A percentile compares a stretch with the other conserved stretches of the same genome.
Conservation (phyloP, 2,329 filamentous ascomycete species). For the Cytospora piceae region DNA sequence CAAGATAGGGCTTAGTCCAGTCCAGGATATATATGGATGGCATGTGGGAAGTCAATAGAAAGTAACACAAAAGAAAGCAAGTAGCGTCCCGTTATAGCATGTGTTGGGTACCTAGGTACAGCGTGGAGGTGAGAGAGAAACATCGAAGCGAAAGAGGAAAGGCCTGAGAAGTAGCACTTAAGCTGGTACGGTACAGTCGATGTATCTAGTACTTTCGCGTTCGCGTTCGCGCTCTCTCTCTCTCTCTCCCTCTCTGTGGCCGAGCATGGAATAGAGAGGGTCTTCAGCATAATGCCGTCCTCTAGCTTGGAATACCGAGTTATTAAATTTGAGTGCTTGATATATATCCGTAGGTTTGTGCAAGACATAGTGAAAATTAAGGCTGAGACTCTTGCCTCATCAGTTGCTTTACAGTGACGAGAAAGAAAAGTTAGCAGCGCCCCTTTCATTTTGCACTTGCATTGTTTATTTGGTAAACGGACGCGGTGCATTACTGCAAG, state of each 20-base stretch:
- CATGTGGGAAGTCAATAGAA: neutral
- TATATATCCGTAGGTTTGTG: neutral
- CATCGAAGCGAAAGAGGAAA: neutral
- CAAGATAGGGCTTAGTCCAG: slow-evolving; percentile 2
- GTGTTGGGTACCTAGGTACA: neutral
- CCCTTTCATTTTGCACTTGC: neutral
- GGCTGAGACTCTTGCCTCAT: neutral
- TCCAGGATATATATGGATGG: neutral
- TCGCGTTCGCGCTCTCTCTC: neutral
- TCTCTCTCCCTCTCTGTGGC: neutral
- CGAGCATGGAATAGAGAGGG: neutral
- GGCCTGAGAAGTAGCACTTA: neutral
- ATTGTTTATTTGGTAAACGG: neutral
- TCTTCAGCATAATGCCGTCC: neutral
- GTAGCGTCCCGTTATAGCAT: neutral
- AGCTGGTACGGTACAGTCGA: neutral
- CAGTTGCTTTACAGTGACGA: neutral
- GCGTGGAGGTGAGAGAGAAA: neutral
- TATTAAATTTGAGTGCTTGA: neutral
- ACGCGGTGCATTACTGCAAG: neutral
- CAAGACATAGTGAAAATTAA: neutral
- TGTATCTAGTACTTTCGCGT: neutral
- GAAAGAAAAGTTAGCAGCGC: neutral
- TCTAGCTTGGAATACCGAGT: neutral
- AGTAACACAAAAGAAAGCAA: neutral